These are phyloP conservation scores for Xerocomus spinulosus DNA, from an alignment of 768 basidiomycete genomes.

Conservation along the genomic window DNA sequence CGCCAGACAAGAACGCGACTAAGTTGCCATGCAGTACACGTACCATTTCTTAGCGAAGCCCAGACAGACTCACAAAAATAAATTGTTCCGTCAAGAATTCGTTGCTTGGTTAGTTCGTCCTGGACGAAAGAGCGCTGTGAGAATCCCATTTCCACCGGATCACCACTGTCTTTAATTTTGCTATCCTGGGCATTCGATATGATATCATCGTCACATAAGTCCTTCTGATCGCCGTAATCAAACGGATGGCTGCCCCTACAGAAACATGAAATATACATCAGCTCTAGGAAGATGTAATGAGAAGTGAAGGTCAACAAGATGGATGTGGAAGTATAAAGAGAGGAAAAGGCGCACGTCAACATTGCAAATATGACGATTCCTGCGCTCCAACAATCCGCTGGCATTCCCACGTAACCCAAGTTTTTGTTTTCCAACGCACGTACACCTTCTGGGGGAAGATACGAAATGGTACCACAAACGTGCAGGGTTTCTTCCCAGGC, in stretches of 20 bases:
- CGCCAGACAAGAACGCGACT: background rate
- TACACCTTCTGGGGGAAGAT: conserved; percentile 82
- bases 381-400: conserved; percentile 88
- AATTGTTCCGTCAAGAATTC: conserved; percentile 61
- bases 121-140: conserved; percentile 36
- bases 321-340: background rate
- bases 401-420: conserved; percentile 73
- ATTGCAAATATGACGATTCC: conserved; percentile 80
- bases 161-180: conserved; percentile 33
- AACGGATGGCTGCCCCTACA: conserved; percentile 73
- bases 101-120: conserved; percentile 62
- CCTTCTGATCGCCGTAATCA: conserved; percentile 46
- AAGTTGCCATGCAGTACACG: conserved; percentile 11
- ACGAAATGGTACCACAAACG: conserved; percentile 84
- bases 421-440: conserved; percentile 72
- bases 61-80: conserved; percentile 55
- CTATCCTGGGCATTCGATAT: conserved; percentile 9
- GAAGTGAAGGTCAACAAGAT: background rate
- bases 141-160: conserved; percentile 23
- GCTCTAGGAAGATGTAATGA: background rate
- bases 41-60: conserved; percentile 57
- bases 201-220: conserved; percentile 11
- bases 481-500: conserved; percentile 80
- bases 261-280: conserved; percentile 5
- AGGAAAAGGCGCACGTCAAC: conserved; percentile 57